These are phyloP conservation scores for Syncephalastrum monosporum DNA, from an alignment of 371 early-diverging fungal genomes.

Conservation along the genomic window DNA sequence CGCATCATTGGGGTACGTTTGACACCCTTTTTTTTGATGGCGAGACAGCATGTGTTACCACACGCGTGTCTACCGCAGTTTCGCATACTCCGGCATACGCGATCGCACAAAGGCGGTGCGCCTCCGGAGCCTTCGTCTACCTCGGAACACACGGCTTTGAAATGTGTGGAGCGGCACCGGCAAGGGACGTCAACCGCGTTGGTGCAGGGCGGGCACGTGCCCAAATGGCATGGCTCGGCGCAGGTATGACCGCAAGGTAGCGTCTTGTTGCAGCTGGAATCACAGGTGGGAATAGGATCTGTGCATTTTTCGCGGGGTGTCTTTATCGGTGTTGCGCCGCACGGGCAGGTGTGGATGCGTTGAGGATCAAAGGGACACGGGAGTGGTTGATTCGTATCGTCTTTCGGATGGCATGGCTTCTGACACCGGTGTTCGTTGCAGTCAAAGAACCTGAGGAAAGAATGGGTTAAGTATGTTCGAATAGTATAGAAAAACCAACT, in stretches of 20 bases:
- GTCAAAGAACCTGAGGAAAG: conserved; percentile 41
- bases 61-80: conserved; percentile 72
- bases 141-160: conserved; percentile 48
- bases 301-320: conserved; percentile 57
- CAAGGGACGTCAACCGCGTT: conserved; percentile 53
- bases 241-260: conserved; percentile 78
- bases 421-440: conserved; percentile 83
- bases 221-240: conserved; percentile 69
- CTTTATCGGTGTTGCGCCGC: conserved; percentile 58
- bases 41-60: conserved; percentile 56
- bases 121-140: conserved; percentile 44
- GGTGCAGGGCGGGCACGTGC: conserved; percentile 71
- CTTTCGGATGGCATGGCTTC: conserved; percentile 69
- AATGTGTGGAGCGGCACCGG: conserved; percentile 60
- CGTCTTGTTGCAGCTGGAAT: conserved; percentile 58
- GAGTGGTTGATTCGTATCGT: conserved; percentile 36
- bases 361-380: conserved; percentile 75
- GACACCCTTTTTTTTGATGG: conserved; percentile 37
- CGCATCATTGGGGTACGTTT: too few species aligned
- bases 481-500: conserved; percentile 20
- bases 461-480: conserved; percentile 1
- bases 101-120: conserved; percentile 59
- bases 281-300: conserved; percentile 82
- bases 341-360: conserved; percentile 74
- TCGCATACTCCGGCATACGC: conserved; percentile 58